phyloP scores from a whole-genome alignment of 1,139 yeast genomes.

The Hemisphaericaspora xylofermentans region DNA sequence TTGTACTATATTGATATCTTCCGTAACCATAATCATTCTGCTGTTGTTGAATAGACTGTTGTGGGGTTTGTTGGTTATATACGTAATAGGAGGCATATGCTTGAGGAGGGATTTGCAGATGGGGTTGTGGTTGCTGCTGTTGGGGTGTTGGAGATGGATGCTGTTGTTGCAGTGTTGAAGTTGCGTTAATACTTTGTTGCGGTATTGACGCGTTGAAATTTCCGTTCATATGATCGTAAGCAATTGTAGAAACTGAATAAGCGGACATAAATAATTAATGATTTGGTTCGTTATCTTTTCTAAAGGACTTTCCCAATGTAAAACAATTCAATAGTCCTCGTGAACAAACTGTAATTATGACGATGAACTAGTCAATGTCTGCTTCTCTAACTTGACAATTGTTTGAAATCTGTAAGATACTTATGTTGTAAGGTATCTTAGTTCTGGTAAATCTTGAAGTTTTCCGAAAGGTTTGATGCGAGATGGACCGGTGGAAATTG shows the following conservation, averaged over 20 bases:
- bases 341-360: too few species aligned
- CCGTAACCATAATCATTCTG: constrained; percentile 11
- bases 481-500: not conserved
- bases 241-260: constrained; percentile 10
- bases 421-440: too few species aligned
- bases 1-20: constrained; percentile 6
- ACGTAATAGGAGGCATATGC: constrained; percentile 23
- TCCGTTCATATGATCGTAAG: constrained; percentile 17
- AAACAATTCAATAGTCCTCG: too few species aligned
- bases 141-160: constrained; percentile 13
- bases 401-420: too few species aligned
- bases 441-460: not conserved
- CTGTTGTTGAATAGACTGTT: constrained; percentile 10
- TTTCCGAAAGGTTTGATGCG: not conserved
- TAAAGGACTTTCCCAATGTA: not conserved
- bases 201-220: constrained; percentile 15
- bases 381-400: too few species aligned
- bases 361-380: too few species aligned
- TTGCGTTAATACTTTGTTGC: constrained; percentile 11
- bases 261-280: constrained; percentile 12
- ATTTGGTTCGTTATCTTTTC: not conserved
- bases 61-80: constrained; percentile 21
- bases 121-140: constrained; percentile 11
- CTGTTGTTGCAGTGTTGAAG: constrained; percentile 8
- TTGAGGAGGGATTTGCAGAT: constrained; percentile 14